Conservation (phyloP, 148 eudicot genomes). For the Talinum fruticosum region DNA sequence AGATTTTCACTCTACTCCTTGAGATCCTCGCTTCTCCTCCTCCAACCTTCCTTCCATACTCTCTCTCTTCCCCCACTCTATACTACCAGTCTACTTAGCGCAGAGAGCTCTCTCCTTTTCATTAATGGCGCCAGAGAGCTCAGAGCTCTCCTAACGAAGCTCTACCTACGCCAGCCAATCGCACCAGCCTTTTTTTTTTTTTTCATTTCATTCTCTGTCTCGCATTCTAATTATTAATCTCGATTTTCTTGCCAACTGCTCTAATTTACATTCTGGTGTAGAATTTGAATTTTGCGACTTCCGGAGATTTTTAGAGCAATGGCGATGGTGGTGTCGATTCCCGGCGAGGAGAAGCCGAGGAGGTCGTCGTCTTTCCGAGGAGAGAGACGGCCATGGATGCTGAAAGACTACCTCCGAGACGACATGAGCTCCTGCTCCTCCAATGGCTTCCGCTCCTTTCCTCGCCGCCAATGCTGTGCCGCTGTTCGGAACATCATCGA, state of each 20-base stretch:
- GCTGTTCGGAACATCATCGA: conserved; percentile 43
- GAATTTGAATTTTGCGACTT: background rate
- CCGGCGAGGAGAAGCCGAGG: conserved; percentile 20
- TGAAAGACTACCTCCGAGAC: conserved; percentile 59
- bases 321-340: conserved; percentile 31
- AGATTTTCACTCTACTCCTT: conserved; percentile 17
- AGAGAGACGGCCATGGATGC: conserved; percentile 41
- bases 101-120: background rate
- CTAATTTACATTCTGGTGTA: background rate
- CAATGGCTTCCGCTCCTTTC: conserved; percentile 71
- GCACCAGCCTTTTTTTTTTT: too few species aligned
- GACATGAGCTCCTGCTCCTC: conserved; percentile 82
- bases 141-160: too few species aligned
- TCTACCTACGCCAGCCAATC: background rate
- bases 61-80: conserved; percentile 21
- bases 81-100: too few species aligned
- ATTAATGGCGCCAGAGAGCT: conserved; percentile 17
- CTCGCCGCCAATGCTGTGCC: conserved; percentile 60
- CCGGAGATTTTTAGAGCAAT: conserved; percentile 1
- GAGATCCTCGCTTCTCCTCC: conserved; percentile 56
- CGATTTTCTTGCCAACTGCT: background rate
- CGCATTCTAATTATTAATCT: background rate
- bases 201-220: background rate
- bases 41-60: conserved; percentile 42
- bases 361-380: conserved; percentile 24